Conservation (phyloP, 164 flowering plant genomes). For the Akebia trifoliata region DNA sequence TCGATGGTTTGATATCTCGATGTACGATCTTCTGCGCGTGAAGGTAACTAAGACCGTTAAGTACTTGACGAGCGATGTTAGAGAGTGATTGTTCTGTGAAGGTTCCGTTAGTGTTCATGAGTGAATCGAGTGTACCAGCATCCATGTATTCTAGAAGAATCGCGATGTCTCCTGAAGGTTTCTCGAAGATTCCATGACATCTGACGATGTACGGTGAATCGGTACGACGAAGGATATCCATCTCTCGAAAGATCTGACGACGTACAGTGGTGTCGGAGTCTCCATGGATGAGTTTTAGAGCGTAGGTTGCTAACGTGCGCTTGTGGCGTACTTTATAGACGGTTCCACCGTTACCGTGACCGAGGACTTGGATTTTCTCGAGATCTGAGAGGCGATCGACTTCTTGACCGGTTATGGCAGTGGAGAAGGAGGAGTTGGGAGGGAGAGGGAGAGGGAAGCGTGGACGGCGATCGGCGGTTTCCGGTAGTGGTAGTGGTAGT, state of each 20-base stretch:
- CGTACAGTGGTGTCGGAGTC: conserved; percentile 41
- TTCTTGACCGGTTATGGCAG: conserved; percentile 6
- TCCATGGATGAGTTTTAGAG: conserved; percentile 54
- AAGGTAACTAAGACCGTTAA: conserved; percentile 55
- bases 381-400: conserved; percentile 27
- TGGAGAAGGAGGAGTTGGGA: conserved; percentile 2
- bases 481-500: conserved; percentile 29
- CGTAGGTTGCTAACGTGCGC: conserved; percentile 42
- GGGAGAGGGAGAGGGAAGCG: conserved; percentile 38
- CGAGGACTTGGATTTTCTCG: conserved; percentile 53
- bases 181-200: conserved; percentile 32
- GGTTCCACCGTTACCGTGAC: conserved; percentile 79
- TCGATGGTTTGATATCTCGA: conserved; percentile 74
- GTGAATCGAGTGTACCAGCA: conserved; percentile 45
- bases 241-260: conserved; percentile 53
- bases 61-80: conserved; percentile 45
- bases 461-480: conserved; percentile 27
- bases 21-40: conserved; percentile 69
- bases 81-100: conserved; percentile 41
- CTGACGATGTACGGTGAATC: conserved; percentile 58
- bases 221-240: conserved; percentile 61
- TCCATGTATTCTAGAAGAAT: conserved; percentile 73
- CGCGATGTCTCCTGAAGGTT: conserved; percentile 47
- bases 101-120: conserved; percentile 23
- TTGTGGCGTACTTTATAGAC: conserved; percentile 70